These are phyloP conservation scores for Mollisiaceae sp. DNA, from an alignment of 2,329 filamentous ascomycete species.

Conservation along the genomic window DNA sequence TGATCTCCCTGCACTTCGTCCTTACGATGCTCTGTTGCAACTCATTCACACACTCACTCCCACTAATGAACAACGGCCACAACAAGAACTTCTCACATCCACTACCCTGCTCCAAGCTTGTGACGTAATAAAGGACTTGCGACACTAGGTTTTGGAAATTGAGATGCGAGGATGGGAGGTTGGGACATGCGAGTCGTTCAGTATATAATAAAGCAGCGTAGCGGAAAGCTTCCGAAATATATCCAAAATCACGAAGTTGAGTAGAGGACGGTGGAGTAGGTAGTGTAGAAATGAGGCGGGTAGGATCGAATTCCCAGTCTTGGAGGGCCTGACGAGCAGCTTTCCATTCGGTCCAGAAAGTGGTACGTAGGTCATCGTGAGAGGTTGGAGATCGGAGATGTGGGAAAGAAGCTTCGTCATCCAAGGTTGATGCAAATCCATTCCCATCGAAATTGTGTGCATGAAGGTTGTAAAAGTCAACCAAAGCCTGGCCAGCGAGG, in stretches of 20 bases:
- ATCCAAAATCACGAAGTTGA: slow-evolving; percentile 75
- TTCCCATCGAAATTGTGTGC: slow-evolving; percentile 69
- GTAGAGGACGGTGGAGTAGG: slow-evolving; percentile 56
- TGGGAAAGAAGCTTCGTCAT: slow-evolving; percentile 57
- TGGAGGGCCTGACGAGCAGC: slow-evolving; percentile 77
- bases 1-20: slow-evolving; percentile 82
- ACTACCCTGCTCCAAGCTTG: slow-evolving; percentile 73
- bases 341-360: slow-evolving; percentile 89
- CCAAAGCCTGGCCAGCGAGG: slow-evolving; percentile 48
- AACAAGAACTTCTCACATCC: slow-evolving; percentile 85
- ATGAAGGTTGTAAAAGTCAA: slow-evolving; percentile 58
- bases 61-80: slow-evolving; percentile 91
- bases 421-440: slow-evolving; percentile 62
- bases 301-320: slow-evolving; percentile 76
- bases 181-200: slow-evolving; percentile 81
- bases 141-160: slow-evolving; percentile 85
- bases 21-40: slow-evolving; percentile 80
- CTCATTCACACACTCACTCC: slow-evolving; percentile 85
- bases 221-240: slow-evolving; percentile 89
- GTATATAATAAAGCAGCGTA: slow-evolving; percentile 89
- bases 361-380: slow-evolving; percentile 63
- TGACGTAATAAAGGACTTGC: slow-evolving; percentile 83
- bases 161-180: slow-evolving; percentile 71
- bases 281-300: slow-evolving; percentile 56
- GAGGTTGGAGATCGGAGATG: slow-evolving; percentile 45